phyloP scores from a whole-genome alignment of 2,329 filamentous ascomycete genomes.

The Rutstroemia sp. region DNA sequence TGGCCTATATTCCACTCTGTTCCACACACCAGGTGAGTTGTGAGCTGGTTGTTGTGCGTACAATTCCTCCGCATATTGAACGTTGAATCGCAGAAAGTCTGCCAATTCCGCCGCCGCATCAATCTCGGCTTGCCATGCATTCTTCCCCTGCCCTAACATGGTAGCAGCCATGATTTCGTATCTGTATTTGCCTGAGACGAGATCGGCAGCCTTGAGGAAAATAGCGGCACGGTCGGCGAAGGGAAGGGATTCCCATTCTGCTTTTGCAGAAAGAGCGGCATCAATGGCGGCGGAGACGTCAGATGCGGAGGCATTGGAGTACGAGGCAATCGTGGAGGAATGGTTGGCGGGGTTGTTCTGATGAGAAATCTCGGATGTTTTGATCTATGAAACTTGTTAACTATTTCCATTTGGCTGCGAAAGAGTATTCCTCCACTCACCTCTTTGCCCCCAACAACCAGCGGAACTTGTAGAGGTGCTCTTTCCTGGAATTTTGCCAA shows the following conservation, averaged over 20 bases:
- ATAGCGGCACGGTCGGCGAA: slow-evolving; percentile 88
- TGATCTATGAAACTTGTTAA: slow-evolving; percentile 44
- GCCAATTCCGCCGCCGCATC: slow-evolving; percentile 86
- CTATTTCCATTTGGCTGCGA: neutral
- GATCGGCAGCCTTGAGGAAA: slow-evolving; percentile 91
- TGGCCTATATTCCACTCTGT: slow-evolving; percentile 80
- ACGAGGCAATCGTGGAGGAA: slow-evolving; percentile 67
- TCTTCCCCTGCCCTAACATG: slow-evolving; percentile 95
- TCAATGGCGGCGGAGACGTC: slow-evolving; percentile 54
- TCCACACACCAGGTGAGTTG: slow-evolving; percentile 82
- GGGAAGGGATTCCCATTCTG: slow-evolving; percentile 75
- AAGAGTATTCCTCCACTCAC: slow-evolving; percentile 37
- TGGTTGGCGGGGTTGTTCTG: slow-evolving; percentile 84
- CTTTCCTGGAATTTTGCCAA: slow-evolving; percentile 62
- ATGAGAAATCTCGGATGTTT: slow-evolving; percentile 53
- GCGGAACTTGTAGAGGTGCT: slow-evolving; percentile 68
- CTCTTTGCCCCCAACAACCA: slow-evolving; percentile 77
- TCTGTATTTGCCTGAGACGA: slow-evolving; percentile 84
- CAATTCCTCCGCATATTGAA: slow-evolving; percentile 86
- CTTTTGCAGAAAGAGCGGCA: slow-evolving; percentile 45
- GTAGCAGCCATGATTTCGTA: slow-evolving; percentile 95
- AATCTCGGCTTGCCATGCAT: slow-evolving; percentile 97
- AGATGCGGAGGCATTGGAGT: slow-evolving; percentile 70
- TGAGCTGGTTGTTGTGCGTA: slow-evolving; percentile 82
- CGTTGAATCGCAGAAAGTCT: slow-evolving; percentile 91